These are phyloP conservation scores for Stagonosporopsis chrysanthemi DNA, from an alignment of 2,329 filamentous ascomycete species.

Conservation along the genomic window DNA sequence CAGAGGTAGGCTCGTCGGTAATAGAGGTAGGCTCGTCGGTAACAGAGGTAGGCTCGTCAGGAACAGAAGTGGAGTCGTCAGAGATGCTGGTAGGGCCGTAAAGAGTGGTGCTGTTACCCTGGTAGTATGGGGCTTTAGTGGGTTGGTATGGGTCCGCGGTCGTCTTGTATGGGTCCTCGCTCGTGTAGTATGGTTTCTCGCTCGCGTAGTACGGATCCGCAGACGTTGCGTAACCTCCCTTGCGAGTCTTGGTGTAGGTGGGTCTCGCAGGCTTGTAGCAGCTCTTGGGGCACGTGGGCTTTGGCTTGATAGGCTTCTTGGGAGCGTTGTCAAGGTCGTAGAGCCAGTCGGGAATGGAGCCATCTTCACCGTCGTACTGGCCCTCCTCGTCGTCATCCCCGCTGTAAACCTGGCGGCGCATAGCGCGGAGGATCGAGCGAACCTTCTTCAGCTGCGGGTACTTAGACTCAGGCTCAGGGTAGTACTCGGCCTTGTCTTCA, in stretches of 20 bases:
- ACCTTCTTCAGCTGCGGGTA: conserved; percentile 17
- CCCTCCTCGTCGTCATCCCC: conserved; percentile 15
- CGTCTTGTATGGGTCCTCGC: background rate
- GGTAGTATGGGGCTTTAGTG: conserved; percentile 6
- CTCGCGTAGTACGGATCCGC: conserved; percentile 1
- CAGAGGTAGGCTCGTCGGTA: conserved; percentile 2
- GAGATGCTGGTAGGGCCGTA: conserved; percentile 2
- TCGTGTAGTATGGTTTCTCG: conserved; percentile 6
- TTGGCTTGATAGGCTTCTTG: conserved; percentile 7
- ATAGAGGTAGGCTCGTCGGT: background rate
- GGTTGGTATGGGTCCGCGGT: background rate
- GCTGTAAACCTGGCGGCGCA: conserved; percentile 10
- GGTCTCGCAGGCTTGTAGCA: conserved; percentile 14
- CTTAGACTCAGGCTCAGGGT: conserved; percentile 5
- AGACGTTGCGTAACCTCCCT: conserved; percentile 7
- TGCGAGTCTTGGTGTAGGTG: conserved; percentile 11
- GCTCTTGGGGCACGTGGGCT: conserved; percentile 18
- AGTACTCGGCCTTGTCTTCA: conserved; percentile 2
- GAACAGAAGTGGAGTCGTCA: background rate
- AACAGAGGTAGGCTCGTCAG: background rate
- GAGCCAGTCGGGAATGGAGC: conserved; percentile 25
- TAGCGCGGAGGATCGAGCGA: conserved; percentile 12
- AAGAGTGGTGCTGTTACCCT: conserved; percentile 3
- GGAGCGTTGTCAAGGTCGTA: conserved; percentile 8
- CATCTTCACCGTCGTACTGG: conserved; percentile 15